A percentile compares a stretch with the other conserved stretches of the same genome.
These are phyloP conservation scores for Mucor mucedo DNA, from an alignment of 371 early-diverging fungal genomes.

Conservation along the genomic window DNA sequence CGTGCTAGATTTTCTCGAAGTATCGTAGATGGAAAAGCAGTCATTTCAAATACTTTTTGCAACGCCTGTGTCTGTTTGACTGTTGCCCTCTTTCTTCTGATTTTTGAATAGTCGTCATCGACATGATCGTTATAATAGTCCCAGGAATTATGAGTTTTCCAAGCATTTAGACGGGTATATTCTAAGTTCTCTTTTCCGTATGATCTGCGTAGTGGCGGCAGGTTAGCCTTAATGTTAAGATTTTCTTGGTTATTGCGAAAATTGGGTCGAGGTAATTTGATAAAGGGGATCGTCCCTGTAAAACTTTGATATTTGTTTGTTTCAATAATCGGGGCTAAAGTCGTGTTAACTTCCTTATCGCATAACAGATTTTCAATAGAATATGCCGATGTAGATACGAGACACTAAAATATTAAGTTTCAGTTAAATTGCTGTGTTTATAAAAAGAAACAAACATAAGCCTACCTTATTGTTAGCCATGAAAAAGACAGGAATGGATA, in stretches of 20 bases:
- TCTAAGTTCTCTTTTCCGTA: not conserved
- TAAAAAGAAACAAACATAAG: not conserved
- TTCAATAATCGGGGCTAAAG: not conserved
- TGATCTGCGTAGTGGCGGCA: not conserved
- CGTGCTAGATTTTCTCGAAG: constrained; percentile 62
- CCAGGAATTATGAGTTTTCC: not conserved
- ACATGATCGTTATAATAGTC: not conserved
- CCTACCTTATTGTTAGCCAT: not conserved
- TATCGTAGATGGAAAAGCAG: constrained; percentile 24
- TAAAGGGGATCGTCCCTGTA: not conserved
- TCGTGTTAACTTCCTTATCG: not conserved
- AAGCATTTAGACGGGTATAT: not conserved
- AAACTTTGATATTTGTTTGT: not conserved
- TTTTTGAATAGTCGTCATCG: constrained; percentile 32
- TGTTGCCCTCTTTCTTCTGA: constrained; percentile 38
- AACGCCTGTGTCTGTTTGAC: constrained; percentile 33
- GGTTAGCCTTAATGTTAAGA: not conserved
- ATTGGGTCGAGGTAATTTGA: not conserved
- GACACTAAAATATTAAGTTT: not conserved
- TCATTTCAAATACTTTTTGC: constrained; percentile 17
- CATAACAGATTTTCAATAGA: constrained; percentile 1
- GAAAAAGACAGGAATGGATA: not conserved
- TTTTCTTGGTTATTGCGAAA: not conserved
- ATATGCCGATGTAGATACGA: not conserved
- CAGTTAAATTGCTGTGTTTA: not conserved